Evolutionary conservation across 345 rosid species (phyloP), one percentile per base, ranked within the genome.

Genomic region (Salix koriyanagi): DNA sequence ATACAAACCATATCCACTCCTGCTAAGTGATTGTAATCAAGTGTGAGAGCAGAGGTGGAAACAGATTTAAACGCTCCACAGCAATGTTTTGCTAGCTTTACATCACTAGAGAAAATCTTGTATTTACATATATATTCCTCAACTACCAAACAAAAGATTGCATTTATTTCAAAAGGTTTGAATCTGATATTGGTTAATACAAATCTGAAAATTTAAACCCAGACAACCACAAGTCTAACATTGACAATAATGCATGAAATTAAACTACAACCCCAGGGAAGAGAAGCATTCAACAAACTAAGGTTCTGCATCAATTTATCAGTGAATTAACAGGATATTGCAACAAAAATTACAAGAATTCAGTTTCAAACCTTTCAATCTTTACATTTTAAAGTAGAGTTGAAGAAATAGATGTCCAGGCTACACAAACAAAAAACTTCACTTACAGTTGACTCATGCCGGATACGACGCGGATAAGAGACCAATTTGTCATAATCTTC

Each of bases 371-470:
- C 21, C n/a, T 10, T 65, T n/a, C 52, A 11, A 5, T 46, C 3
- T 48, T 25, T 30, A 15, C 65, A n/a, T 48, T 39, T 64, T 23
- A 41, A 39, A 65, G 19, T 12, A 61, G 36, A 23, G 32, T 56
- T 62, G 14, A 39, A 1, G 32, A 12, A 72, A 62, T 44, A 79
- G 16, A 19, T 65, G 2, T 44, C 7, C 4, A 30, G 21, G 50
- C 80, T 60, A 10, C 76, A 71, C 66, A 16, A 61, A 48, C 18
- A 77, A 28, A 69, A 52, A 73, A 76, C 72, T 77, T 78, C 73
- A 85, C 98, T 82, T 84, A 92, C 99, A 74, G 99, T 94, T 65
- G 99, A 94, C 60, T 94, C 99, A 67, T 90, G 92, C 42, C 97
- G 94, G 77, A 93, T 80, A 73, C 39, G 81, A 26, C 98, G 89